phyloP scores from a whole-genome alignment of 371 early-diverging fungal species.

The Rhizopus microsporus region DNA sequence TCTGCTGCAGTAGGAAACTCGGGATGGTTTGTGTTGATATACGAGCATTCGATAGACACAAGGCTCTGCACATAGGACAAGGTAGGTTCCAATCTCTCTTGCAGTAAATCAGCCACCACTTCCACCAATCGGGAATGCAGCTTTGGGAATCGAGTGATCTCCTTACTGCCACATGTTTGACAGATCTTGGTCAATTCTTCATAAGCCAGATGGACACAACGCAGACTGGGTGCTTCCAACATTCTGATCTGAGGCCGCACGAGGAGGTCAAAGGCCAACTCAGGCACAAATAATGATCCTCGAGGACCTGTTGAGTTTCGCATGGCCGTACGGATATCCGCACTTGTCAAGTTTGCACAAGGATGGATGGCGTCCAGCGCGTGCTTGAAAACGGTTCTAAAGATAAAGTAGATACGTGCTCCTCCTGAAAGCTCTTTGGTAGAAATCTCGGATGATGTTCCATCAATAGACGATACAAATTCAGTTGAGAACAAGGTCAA shows the following conservation, averaged over 20 bases:
- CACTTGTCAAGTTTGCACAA: conserved; percentile 73
- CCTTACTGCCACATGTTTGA: conserved; percentile 81
- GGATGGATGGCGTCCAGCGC: conserved; percentile 79
- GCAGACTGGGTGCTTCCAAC: conserved; percentile 80
- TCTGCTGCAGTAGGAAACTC: conserved; percentile 85
- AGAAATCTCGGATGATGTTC: conserved; percentile 81
- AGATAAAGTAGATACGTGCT: conserved; percentile 88
- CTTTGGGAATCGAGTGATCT: conserved; percentile 70
- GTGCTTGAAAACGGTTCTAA: conserved; percentile 81
- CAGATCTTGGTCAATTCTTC: conserved; percentile 88
- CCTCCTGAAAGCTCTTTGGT: conserved; percentile 92
- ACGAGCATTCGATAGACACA: conserved; percentile 84
- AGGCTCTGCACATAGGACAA: conserved; percentile 76
- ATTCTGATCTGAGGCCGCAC: conserved; percentile 83
- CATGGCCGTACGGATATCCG: conserved; percentile 87
- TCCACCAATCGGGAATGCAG: conserved; percentile 77
- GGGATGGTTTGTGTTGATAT: conserved; percentile 93
- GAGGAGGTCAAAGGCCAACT: conserved; percentile 86
- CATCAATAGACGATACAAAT: conserved; percentile 82
- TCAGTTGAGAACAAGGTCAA: conserved; percentile 82
- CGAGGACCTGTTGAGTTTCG: conserved; percentile 90
- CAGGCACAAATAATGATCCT: conserved; percentile 88
- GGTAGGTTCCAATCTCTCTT: conserved; percentile 76
- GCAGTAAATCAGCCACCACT: conserved; percentile 78
- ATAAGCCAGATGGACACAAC: conserved; percentile 86